A percentile compares a stretch with the other conserved stretches of the same genome.
phyloP scores from a whole-genome alignment of 2,329 filamentous ascomycete genomes.

The Epichloe amarillans region DNA sequence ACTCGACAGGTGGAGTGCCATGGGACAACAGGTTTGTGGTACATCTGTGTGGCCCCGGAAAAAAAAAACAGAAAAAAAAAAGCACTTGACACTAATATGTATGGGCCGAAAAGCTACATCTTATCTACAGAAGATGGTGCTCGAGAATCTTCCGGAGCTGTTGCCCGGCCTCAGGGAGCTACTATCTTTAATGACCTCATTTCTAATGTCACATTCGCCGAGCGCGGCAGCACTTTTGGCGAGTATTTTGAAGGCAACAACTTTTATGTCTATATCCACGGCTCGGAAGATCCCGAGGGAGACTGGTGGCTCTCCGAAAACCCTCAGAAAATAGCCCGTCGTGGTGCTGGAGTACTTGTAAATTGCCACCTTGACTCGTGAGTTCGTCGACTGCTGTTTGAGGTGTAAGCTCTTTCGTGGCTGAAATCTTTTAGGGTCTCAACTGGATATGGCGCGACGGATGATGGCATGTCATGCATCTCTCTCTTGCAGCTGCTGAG shows the following conservation, averaged over 20 bases:
- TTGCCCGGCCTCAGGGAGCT: conserved; percentile 21
- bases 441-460: conserved; percentile 84
- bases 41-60: too few relatives aligned
- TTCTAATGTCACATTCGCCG: conserved; percentile 60
- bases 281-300: conserved; percentile 57
- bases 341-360: conserved; percentile 69
- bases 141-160: too few relatives aligned
- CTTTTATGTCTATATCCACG: conserved; percentile 81
- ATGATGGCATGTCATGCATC: conserved; percentile 86
- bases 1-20: conserved; percentile 21
- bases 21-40: conserved; percentile 8
- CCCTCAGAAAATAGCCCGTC: conserved; percentile 32
- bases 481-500: conserved; percentile 73
- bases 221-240: conserved; percentile 15
- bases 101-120: not conserved
- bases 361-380: conserved; percentile 85
- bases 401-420: not conserved
- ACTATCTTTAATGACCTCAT: conserved; percentile 66
- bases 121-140: not conserved
- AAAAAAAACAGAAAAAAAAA: not conserved
- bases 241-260: conserved; percentile 91
- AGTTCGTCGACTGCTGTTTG: conserved; percentile 10
- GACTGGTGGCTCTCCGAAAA: conserved; percentile 54
- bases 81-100: not conserved
- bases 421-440: conserved; percentile 49